These are phyloP conservation scores for Talaromyces ruber DNA, from an alignment of 495 filamentous ascomycete genomes.

Conservation along the genomic window DNA sequence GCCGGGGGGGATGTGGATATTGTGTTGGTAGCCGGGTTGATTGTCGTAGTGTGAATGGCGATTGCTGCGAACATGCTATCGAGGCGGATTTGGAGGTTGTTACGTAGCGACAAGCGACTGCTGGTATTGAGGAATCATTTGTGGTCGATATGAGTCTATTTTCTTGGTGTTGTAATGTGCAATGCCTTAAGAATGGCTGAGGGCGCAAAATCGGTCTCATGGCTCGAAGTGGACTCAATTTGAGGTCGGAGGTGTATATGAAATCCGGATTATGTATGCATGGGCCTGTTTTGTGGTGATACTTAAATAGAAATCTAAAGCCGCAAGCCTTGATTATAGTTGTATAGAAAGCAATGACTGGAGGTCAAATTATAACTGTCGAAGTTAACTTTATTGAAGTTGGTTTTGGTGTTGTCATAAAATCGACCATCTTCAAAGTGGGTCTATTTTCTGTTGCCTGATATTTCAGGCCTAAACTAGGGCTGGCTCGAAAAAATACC, in stretches of 20 bases:
- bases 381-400: background rate
- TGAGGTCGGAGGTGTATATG: background rate
- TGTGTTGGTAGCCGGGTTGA: background rate
- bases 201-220: background rate
- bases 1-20: background rate
- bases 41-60: background rate
- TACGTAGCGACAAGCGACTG: background rate
- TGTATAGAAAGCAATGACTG: background rate
- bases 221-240: background rate
- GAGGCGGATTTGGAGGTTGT: background rate
- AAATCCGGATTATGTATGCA: background rate
- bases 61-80: background rate
- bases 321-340: background rate
- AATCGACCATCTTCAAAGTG: background rate
- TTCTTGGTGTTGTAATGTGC: background rate
- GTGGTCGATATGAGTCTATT: background rate
- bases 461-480: background rate
- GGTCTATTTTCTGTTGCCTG: background rate
- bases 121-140: background rate
- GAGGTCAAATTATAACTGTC: background rate
- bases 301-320: background rate
- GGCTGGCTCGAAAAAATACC: background rate
- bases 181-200: background rate
- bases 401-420: background rate
- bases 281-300: background rate